Evolutionary conservation across 176 grass and related monocot species (phyloP).

Genomic region (Triticum turgidum): DNA sequence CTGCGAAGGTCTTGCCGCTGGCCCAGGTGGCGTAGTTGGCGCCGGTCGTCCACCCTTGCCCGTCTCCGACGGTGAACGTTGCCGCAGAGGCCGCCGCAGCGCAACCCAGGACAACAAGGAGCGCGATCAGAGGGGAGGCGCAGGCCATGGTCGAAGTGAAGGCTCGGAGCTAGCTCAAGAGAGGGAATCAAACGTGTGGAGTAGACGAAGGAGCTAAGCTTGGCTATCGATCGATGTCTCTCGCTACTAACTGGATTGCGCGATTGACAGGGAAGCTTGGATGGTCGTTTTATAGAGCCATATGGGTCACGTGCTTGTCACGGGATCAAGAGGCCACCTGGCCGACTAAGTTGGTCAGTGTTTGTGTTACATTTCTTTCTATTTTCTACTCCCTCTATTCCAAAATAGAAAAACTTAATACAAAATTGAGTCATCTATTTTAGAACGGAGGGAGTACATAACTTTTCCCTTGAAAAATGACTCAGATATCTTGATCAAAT

Average conservation of each 20-base stretch:
- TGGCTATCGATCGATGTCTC: background rate
- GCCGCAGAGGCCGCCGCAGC: constrained; percentile 33
- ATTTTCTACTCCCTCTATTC: too few species aligned
- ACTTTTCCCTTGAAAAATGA: too few species aligned
- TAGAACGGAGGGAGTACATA: too few species aligned
- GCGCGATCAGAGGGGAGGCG: constrained; percentile 32
- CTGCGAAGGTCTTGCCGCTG: constrained; percentile 29
- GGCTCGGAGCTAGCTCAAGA: background rate
- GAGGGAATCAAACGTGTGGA: background rate
- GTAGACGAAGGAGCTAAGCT: background rate
- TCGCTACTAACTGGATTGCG: constrained; percentile 1
- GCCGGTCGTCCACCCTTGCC: constrained; percentile 34
- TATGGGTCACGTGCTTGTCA: background rate
- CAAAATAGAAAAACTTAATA: too few species aligned
- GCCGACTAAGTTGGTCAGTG: background rate
- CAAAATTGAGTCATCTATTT: too few species aligned
- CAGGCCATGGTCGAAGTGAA: constrained; percentile 36
- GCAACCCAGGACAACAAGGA: constrained; percentile 53
- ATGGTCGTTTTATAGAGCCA: constrained; percentile 37
- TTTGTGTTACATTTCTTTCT: too few species aligned
- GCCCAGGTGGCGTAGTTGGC: constrained; percentile 43
- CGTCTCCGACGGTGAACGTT: constrained; percentile 52
- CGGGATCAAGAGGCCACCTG: background rate
- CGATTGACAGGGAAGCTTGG: constrained; percentile 13
- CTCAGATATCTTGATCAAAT: too few species aligned